Conservation (phyloP, 2,329 filamentous ascomycete species). For the Chaetothyriales sp. region DNA sequence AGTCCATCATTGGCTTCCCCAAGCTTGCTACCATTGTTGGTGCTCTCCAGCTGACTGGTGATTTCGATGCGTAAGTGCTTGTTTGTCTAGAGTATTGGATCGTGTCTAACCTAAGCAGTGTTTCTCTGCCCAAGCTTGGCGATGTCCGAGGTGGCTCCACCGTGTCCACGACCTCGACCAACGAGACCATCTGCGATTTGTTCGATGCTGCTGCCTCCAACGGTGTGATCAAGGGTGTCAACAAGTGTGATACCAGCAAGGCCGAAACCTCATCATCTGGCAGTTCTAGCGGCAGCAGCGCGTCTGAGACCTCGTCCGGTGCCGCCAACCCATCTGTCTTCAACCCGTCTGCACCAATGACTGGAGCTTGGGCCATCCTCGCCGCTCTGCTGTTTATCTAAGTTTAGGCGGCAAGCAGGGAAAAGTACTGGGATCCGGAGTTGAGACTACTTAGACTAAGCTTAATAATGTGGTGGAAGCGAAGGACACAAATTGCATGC, state of each 20-base stretch:
- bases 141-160: slow-evolving; percentile 60
- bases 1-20: slow-evolving; percentile 50
- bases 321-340: slow-evolving; percentile 6
- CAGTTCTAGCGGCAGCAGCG: slow-evolving; percentile 3
- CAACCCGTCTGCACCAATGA: slow-evolving; percentile 9
- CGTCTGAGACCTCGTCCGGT: slow-evolving; percentile 8
- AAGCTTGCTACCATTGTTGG: slow-evolving; percentile 55
- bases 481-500: slow-evolving; percentile 6
- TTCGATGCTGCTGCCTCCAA: slow-evolving; percentile 35
- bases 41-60: slow-evolving; percentile 68
- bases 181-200: slow-evolving; percentile 43
- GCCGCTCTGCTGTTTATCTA: slow-evolving; percentile 17
- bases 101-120: slow-evolving; percentile 37
- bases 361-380: slow-evolving; percentile 13
- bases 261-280: slow-evolving; percentile 20
- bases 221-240: slow-evolving; percentile 33
- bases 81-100: not conserved
- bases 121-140: slow-evolving; percentile 50
- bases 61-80: slow-evolving; percentile 37
- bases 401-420: slow-evolving; percentile 1
- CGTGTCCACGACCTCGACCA: slow-evolving; percentile 43
- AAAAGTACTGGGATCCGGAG: slow-evolving; percentile 8
- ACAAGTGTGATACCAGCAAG: slow-evolving; percentile 28
- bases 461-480: slow-evolving; percentile 13
- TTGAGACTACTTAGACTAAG: slow-evolving; percentile 13